A percentile compares a stretch with the other conserved stretches of the same genome.
These are phyloP conservation scores for Olyra latifolia DNA, from an alignment of 176 grass and related monocot genomes.

Conservation along the genomic window DNA sequence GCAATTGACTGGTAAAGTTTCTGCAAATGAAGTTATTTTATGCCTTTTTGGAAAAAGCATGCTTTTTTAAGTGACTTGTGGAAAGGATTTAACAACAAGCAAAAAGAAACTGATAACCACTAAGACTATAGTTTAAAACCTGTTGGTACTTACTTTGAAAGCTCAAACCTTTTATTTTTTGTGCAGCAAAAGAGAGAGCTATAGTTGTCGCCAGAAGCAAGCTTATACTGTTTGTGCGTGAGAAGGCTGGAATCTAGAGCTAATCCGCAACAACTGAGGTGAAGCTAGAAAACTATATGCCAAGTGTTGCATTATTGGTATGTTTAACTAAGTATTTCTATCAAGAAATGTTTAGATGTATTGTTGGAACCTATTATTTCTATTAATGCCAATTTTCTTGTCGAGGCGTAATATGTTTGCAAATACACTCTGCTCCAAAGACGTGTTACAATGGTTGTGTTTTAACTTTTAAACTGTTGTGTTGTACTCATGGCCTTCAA, in stretches of 20 bases:
- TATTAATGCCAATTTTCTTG: no score
- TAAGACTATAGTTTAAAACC: conserved; percentile 9
- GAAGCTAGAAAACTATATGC: conserved; percentile 32
- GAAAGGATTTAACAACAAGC: not conserved
- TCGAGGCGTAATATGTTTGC: no score
- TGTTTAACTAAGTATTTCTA: no score
- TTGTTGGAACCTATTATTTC: no score
- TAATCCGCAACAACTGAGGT: conserved; percentile 27
- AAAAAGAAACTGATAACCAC: not conserved
- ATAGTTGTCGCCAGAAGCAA: conserved; percentile 53
- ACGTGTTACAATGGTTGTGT: no score
- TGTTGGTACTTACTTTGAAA: not conserved
- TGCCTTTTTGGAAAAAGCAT: not conserved
- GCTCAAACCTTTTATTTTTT: conserved; percentile 15
- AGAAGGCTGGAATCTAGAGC: conserved; percentile 53
- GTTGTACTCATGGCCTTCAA: no score
- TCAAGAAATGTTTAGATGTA: no score
- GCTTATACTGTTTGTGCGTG: conserved; percentile 50
- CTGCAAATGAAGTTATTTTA: not conserved
- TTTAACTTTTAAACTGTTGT: no score
- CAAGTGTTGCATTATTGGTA: conserved; percentile 34
- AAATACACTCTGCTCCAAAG: no score
- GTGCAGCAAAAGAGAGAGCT: conserved; percentile 84
- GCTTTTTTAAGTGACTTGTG: not conserved
- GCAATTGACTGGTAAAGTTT: not conserved